These are phyloP conservation scores for Hepatocystis sp. DNA, from an alignment of 169 alveolate species.

Conservation along the genomic window DNA sequence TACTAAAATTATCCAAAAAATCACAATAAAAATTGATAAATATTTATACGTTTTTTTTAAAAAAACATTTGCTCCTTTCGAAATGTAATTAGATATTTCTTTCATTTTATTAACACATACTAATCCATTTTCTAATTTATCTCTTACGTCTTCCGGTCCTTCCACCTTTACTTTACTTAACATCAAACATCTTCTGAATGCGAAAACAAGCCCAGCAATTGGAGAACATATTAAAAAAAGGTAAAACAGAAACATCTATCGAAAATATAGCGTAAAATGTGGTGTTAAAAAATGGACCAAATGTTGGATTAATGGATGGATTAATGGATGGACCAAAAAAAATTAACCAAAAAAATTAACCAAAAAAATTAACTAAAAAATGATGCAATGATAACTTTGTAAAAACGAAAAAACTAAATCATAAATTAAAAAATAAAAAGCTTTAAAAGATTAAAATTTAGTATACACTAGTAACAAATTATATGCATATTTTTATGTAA, in stretches of 20 bases:
- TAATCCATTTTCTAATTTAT: constrained; percentile 57
- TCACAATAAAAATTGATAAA: constrained; percentile 85
- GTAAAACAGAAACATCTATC: constrained; percentile 36
- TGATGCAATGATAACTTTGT: too few species aligned
- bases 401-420: too few species aligned
- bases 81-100: constrained; percentile 84
- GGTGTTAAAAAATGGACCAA: too few species aligned
- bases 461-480: too few species aligned
- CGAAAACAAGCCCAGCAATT: constrained; percentile 47
- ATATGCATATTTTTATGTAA: too few species aligned
- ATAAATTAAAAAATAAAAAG: too few species aligned
- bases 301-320: too few species aligned
- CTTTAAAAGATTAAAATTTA: too few species aligned
- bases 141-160: constrained; percentile 58
- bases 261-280: too few species aligned
- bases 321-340: too few species aligned
- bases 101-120: constrained; percentile 79
- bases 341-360: too few species aligned
- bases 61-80: constrained; percentile 93
- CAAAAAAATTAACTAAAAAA: too few species aligned
- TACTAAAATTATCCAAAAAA: constrained; percentile 85
- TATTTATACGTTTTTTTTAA: constrained; percentile 89
- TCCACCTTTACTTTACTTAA: constrained; percentile 42
- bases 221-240: constrained; percentile 55
- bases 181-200: constrained; percentile 44